Evolutionary conservation across 2,329 filamentous ascomycete species (phyloP), one percentile per base, ranked within the genome.

Genomic region (Monosporascus sp.): DNA sequence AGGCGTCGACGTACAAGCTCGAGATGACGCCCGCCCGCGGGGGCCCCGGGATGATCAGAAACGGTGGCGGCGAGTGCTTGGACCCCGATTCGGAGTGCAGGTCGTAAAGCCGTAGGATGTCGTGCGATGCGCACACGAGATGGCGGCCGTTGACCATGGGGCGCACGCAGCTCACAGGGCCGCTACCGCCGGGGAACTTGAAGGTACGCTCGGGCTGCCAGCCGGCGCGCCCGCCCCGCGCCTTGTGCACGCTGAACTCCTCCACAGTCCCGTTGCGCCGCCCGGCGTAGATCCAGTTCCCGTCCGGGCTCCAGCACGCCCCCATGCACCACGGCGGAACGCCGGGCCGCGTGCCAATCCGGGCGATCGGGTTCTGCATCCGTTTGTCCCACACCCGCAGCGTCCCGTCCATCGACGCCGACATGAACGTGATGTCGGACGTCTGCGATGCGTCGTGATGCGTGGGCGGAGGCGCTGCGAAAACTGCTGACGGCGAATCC

Each of bases 241-340:
- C 84, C 63, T 91, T 91, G 68, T 94, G 90, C 19, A 99, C 78
- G 64, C 85, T 91, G 71, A 89, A 99, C 71, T 99, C 94, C 62
- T 99, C 94, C 0, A 99, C 94, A 0, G 91, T 95, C 50, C 91
- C 83, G 70, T 97, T 97, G 54, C 94, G 81, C 27, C 94, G 80
- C 0, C 94, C 94, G 0, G 89, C 92, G 71, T 96, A 99, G 63
- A 99, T 92, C 70, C 84, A 91, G 71, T 97, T 97, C 16, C 94
- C 94, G 68, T 97, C 89, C 0, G 91, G 91, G 52, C 88, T 93
- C 94, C 94, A 99, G 74, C 91, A 96, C 1, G 91, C 91, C 60
- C 90, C 92, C 85, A 96, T 97, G 70, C 93, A 97, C 93, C 93
- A 99, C 0, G 93, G 94, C 1, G 94, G 93, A 1, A 91, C 89